Evolutionary conservation across 1,139 yeast genomes (phyloP).

Genomic region (Trichomonascaceae sp.): DNA sequence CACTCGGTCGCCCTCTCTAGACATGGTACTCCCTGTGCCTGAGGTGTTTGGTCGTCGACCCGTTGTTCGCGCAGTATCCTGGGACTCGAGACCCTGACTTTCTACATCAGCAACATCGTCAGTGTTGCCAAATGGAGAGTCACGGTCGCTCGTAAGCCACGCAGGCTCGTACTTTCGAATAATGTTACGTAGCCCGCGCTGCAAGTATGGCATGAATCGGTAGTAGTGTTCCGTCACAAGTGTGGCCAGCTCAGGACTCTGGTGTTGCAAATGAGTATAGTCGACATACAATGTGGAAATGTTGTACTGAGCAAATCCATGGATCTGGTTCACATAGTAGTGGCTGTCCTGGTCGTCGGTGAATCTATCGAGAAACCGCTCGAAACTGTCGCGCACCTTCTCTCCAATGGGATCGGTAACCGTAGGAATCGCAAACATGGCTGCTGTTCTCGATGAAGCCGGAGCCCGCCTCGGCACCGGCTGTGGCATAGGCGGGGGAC

Average conservation of each 20-base stretch:
- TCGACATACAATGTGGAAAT: slow-evolving; percentile 73
- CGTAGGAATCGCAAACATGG: slow-evolving; percentile 43
- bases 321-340: slow-evolving; percentile 66
- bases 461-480: slow-evolving; percentile 2
- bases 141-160: slow-evolving; percentile 27
- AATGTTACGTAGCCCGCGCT: slow-evolving; percentile 59
- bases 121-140: slow-evolving; percentile 4
- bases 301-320: slow-evolving; percentile 67
- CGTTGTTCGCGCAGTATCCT: background rate
- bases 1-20: slow-evolving; percentile 50
- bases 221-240: slow-evolving; percentile 88
- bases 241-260: slow-evolving; percentile 78
- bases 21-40: slow-evolving; percentile 19
- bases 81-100: slow-evolving; percentile 11
- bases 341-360: slow-evolving; percentile 21
- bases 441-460: slow-evolving; percentile 7
- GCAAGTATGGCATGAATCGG: slow-evolving; percentile 76
- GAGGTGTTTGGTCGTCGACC: background rate
- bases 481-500: slow-evolving; percentile 4
- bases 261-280: slow-evolving; percentile 63
- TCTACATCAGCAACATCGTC: slow-evolving; percentile 21
- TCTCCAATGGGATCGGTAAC: slow-evolving; percentile 90
- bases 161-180: slow-evolving; percentile 69
- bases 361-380: slow-evolving; percentile 63
- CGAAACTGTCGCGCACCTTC: slow-evolving; percentile 84